Evolutionary conservation across 352 stramenopile genomes (phyloP), one percentile per base, ranked within the genome.

Genomic region (Globisporangium iwayamae): DNA sequence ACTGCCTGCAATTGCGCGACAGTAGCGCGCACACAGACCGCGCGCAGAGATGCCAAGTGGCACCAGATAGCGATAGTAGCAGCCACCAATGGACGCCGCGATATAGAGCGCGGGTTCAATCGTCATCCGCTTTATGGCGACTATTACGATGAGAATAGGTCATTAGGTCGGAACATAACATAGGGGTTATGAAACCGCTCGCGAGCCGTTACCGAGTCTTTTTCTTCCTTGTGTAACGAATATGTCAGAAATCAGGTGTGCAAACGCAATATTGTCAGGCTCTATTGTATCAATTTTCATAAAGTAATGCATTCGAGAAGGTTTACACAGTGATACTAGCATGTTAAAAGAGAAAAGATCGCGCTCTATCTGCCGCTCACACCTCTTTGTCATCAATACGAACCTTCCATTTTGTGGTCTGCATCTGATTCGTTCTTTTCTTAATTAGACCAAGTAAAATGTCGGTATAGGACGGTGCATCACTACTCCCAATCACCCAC

Each of bases 141-240:
- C 55, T 61, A 51, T 61, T 61, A 61, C 55, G 39, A 61, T 8
- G 39, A 61, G 36, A 41, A 41, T 11, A 41, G 36, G 7, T 28
- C 25, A 28, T 36, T 8, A 60, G 51, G 34, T 36, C 20, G 38
- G 55, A 61, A 22, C 22, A 22, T 20, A 28, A 28, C 25, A 28
- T 28, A 28, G 39, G 39, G 38, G 13, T 18, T 10, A 7, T 47
- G 43, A 48, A 48, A 48, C 43, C 18, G 43, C 43, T 48, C 43
- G 43, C 43, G 43, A 48, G 18, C 43, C 14, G 43, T 48, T 48
- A 48, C 43, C 20, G 7, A 2, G 43, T 8, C 2, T 8, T 36
- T 36, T 5, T 22, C 22, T 11, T 11, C 43, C 43, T 48, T 10
- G 5, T 9, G 6, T 48, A 48, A 48, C 16, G 43, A 22, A 5